A percentile compares a stretch with the other conserved stretches of the same genome.
phyloP scores from a whole-genome alignment of 768 basidiomycete species.

The Leccinum sublutescens region DNA sequence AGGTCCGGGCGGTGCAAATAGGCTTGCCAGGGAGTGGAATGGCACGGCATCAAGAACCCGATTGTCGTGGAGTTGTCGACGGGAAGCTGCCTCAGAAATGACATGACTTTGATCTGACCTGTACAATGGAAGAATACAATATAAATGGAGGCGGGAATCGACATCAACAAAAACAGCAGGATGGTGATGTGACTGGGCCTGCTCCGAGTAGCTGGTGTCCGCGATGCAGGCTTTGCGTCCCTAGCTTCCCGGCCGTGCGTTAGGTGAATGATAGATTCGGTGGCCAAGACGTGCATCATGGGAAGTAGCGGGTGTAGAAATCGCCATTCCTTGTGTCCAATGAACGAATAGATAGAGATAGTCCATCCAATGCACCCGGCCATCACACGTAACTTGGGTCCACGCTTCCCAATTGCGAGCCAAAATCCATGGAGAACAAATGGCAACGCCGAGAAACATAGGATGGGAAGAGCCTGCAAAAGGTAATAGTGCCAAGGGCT shows the following conservation, averaged over 20 bases:
- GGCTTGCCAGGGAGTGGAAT: constrained; percentile 91
- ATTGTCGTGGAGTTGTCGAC: constrained; percentile 52
- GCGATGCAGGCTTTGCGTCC: background rate
- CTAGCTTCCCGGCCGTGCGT: constrained; percentile 17
- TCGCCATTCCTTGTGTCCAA: constrained; percentile 97
- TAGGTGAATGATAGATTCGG: constrained; percentile 63
- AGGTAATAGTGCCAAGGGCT: constrained; percentile 90
- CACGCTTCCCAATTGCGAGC: constrained; percentile 26
- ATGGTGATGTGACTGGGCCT: constrained; percentile 31
- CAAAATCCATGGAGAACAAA: constrained; percentile 66
- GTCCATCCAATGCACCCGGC: constrained; percentile 59
- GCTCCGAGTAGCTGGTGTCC: constrained; percentile 12
- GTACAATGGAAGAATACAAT: constrained; percentile 72
- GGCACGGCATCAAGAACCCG: constrained; percentile 93
- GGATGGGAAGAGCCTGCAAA: constrained; percentile 79
- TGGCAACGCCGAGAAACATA: constrained; percentile 71
- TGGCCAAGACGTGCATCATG: constrained; percentile 73
- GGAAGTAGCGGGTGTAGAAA: constrained; percentile 93
- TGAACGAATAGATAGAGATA: constrained; percentile 65
- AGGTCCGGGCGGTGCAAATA: constrained; percentile 76
- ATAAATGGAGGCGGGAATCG: constrained; percentile 65
- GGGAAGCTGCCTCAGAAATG: constrained; percentile 59
- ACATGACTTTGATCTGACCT: constrained; percentile 75
- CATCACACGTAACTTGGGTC: constrained; percentile 41
- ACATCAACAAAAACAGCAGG: constrained; percentile 44